A percentile compares a stretch with the other conserved stretches of the same genome.
phyloP scores from a whole-genome alignment of 2,329 filamentous ascomycete genomes.

The Ophiostoma australiae region DNA sequence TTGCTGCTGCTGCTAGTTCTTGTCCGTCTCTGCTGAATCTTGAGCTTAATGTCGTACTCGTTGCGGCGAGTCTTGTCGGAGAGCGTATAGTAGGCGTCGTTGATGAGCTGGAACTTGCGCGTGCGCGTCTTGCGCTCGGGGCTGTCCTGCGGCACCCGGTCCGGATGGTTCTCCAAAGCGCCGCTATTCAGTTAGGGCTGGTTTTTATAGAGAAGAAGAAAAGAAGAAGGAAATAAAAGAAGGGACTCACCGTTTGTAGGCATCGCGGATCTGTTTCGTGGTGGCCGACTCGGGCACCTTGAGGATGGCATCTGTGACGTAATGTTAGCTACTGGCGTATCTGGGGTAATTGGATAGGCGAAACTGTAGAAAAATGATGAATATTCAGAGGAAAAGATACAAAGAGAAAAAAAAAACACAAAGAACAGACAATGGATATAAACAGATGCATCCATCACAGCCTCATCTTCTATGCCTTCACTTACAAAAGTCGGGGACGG shows the following conservation, averaged over 20 bases:
- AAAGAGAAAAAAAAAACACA: neutral
- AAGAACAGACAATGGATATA: neutral
- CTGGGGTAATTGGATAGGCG: no score
- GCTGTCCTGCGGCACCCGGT: slow-evolving; percentile 77
- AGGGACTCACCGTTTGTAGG: slow-evolving; percentile 72
- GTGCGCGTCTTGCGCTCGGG: slow-evolving; percentile 79
- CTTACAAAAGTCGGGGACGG: slow-evolving; percentile 15
- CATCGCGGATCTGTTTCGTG: slow-evolving; percentile 80
- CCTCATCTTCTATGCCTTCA: neutral
- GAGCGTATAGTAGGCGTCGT: slow-evolving; percentile 51
- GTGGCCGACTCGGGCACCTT: slow-evolving; percentile 69
- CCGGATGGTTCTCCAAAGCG: slow-evolving; percentile 87
- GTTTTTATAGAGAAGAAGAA: neutral
- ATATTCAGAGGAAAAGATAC: neutral
- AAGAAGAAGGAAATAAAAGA: neutral
- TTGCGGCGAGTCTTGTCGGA: slow-evolving; percentile 70
- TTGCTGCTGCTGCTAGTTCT: slow-evolving; percentile 27
- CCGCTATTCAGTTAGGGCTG: slow-evolving; percentile 49
- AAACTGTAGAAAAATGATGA: neutral
- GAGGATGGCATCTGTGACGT: slow-evolving; percentile 61
- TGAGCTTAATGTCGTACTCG: slow-evolving; percentile 76
- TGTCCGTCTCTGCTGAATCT: slow-evolving; percentile 34
- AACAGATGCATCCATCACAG: neutral
- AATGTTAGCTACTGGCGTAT: neutral
- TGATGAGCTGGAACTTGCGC: slow-evolving; percentile 48